These are phyloP conservation scores for Cutaneotrichosporon cavernicola DNA, from an alignment of 1,284 basidiomycete species.

Conservation along the genomic window DNA sequence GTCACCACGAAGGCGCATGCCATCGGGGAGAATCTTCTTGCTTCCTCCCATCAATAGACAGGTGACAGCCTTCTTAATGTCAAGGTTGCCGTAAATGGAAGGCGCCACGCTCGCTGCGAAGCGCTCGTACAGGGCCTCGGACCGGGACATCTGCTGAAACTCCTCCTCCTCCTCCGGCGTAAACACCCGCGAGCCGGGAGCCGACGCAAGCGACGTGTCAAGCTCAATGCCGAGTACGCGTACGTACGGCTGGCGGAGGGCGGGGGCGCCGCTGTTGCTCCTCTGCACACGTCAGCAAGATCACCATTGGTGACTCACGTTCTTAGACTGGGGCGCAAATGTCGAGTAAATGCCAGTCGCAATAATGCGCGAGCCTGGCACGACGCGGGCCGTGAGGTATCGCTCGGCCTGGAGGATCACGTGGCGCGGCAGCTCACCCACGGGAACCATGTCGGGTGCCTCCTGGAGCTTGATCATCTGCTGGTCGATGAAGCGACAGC, in stretches of 20 bases:
- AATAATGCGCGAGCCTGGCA: conserved; percentile 90
- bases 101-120: conserved; percentile 94
- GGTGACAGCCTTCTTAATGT: conserved; percentile 97
- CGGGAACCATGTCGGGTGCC: conserved; percentile 98
- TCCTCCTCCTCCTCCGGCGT: conserved; percentile 97
- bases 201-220: conserved; percentile 62
- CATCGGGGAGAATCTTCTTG: conserved; percentile 97
- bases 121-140: conserved; percentile 87
- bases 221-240: conserved; percentile 90
- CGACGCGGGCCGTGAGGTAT: conserved; percentile 82
- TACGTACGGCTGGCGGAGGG: conserved; percentile 91
- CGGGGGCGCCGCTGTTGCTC: conserved; percentile 73
- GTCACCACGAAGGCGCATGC: conserved; percentile 94
- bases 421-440: conserved; percentile 94
- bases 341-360: conserved; percentile 98
- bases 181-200: conserved; percentile 69
- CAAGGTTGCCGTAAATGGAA: conserved; percentile 93
- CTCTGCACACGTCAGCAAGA: conserved; percentile 59
- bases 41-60: conserved; percentile 95
- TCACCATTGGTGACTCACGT: conserved; percentile 56
- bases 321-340: conserved; percentile 75
- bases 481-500: conserved; percentile 91
- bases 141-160: conserved; percentile 80
- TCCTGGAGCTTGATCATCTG: conserved; percentile 97
- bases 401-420: conserved; percentile 90